Evolutionary conservation across 768 basidiomycete species (phyloP), one percentile per base, ranked within the genome.

Genomic region (Phylloporus scabripes): DNA sequence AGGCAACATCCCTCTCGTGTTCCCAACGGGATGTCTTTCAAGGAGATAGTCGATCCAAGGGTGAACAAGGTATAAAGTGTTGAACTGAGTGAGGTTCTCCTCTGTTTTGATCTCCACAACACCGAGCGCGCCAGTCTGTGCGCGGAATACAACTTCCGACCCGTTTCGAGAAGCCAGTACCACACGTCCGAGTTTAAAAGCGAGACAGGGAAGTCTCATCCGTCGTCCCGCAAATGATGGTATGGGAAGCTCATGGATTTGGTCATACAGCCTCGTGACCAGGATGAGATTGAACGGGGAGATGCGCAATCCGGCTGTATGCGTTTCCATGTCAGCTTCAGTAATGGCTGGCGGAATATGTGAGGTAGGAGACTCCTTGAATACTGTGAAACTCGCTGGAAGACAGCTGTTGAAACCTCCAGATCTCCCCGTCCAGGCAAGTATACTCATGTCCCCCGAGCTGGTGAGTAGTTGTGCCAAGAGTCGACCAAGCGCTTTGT

Each of bases 11-110:
- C 21, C 21, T 23, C 21, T 23, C 21, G 21, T 23, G 0, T 38
- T 17, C 26, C 23, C 29, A 9, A 52, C 15, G 11, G 33, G 45
- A 12, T 21, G 41, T 41, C 53, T 28, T 20, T 40, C 48, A 3
- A 55, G 56, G 2, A 56, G 50, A 10, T 43, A 46, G 26, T 43
- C 42, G 2, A 56, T 55, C 53, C 55, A 56, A 1, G 55, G 55
- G 20, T 56, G 49, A 11, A 51, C 34, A 3, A 56, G 42, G 4
- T 7, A 24, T 1, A 56, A n/a, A 34, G 33, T 0, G 4, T 29
- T 23, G 1, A 48, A 15, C 18, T 14, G 40, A 9, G 56, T 23
- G 8, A 57, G 31, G 15, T 54, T 45, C 11, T 56, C 46, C 3
- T 6, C 40, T 7, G 48, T 57, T 23, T 57, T 36, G 7, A 57